A percentile compares a stretch with the other conserved stretches of the same genome.
Conservation (phyloP, 2,329 filamentous ascomycete genomes). For the Chaetothyriales sp. region DNA sequence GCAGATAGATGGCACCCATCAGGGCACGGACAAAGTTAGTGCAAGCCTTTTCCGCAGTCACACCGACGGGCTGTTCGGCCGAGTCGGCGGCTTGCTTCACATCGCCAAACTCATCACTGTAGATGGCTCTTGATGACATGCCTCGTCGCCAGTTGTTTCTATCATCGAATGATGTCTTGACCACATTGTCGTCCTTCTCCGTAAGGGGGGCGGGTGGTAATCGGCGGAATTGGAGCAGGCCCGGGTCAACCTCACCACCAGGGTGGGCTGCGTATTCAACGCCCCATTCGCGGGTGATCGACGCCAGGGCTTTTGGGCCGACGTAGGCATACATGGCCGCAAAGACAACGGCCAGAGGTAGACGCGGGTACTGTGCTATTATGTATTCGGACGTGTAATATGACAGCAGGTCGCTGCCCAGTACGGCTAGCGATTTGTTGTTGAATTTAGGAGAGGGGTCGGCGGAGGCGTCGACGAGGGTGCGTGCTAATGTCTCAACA, state of each 20-base stretch:
- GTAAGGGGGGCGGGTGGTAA: constrained; percentile 34
- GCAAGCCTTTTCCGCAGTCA: constrained; percentile 45
- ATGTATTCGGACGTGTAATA: constrained; percentile 84
- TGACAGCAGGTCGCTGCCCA: constrained; percentile 69
- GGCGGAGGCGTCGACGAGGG: constrained; percentile 72
- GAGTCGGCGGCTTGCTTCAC: constrained; percentile 20
- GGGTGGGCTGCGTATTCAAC: constrained; percentile 75
- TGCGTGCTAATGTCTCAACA: constrained; percentile 68
- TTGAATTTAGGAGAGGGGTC: constrained; percentile 71
- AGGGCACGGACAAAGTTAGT: constrained; percentile 69
- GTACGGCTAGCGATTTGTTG: constrained; percentile 65
- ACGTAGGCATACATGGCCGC: constrained; percentile 72
- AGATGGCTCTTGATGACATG: constrained; percentile 60
- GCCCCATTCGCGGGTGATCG: constrained; percentile 75
- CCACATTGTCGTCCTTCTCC: constrained; percentile 20
- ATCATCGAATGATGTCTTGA: background rate
- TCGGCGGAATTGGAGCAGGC: constrained; percentile 63
- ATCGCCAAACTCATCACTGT: constrained; percentile 76
- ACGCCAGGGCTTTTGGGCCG: constrained; percentile 57
- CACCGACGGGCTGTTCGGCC: constrained; percentile 18
- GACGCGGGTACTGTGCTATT: constrained; percentile 73
- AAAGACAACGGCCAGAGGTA: constrained; percentile 78
- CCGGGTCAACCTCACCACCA: constrained; percentile 81
- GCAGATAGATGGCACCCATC: constrained; percentile 70
- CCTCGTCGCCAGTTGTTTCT: constrained; percentile 43